phyloP scores from a whole-genome alignment of 306 rosid genomes.

The Trifolium repens region DNA sequence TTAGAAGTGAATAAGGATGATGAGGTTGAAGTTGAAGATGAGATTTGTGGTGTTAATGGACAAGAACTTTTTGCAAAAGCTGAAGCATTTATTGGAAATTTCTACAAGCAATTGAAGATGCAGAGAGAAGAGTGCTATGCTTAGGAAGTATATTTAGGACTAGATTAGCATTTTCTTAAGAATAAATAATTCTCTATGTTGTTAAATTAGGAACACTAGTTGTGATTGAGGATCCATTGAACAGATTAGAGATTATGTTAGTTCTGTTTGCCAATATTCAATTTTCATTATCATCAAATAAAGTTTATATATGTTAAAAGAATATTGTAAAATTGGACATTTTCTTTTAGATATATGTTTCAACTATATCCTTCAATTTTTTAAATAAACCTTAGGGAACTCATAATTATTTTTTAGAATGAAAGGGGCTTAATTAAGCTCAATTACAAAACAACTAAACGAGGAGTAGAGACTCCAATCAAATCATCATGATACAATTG shows the following conservation, averaged over 20 bases:
- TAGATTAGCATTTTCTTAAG: background rate
- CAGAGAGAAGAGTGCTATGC: conserved; percentile 75
- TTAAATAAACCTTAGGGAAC: background rate
- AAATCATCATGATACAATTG: too few species aligned
- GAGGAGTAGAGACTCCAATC: too few species aligned
- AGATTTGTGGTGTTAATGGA: conserved; percentile 46
- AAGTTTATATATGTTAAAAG: conserved; percentile 1
- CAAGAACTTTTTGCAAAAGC: conserved; percentile 81
- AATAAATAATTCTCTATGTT: conserved; percentile 1
- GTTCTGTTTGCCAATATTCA: conserved; percentile 25
- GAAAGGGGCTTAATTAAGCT: too few species aligned
- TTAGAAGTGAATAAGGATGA: conserved; percentile 36
- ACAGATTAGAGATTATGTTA: conserved; percentile 16
- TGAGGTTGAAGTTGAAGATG: conserved; percentile 47
- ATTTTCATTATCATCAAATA: conserved; percentile 3
- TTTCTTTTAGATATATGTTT: background rate
- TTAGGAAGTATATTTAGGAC: conserved; percentile 46
- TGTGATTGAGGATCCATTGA: conserved; percentile 35
- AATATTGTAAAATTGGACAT: background rate
- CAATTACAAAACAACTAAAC: too few species aligned
- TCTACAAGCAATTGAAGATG: conserved; percentile 81
- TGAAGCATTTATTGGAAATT: conserved; percentile 79
- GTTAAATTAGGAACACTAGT: conserved; percentile 29
- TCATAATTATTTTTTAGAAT: background rate
- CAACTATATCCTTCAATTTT: background rate